These are phyloP conservation scores for Fusarium kyushuense DNA, from an alignment of 2,329 filamentous ascomycete species.

Conservation along the genomic window DNA sequence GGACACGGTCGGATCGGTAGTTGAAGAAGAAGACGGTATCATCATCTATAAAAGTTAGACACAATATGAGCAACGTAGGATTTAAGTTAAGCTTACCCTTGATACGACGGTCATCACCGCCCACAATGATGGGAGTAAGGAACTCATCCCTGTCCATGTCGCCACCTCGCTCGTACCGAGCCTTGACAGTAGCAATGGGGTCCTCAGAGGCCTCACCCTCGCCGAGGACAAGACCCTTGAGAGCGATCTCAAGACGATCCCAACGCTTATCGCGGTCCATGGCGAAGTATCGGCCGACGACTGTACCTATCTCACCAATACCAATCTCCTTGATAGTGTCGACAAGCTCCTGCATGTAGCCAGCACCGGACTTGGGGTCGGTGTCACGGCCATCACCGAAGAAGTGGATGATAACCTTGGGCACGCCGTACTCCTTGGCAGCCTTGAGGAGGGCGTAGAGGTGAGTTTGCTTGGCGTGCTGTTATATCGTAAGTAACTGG, in stretches of 20 bases:
- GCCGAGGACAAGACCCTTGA: conserved; percentile 87
- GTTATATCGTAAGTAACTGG: conserved; percentile 28
- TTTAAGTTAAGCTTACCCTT: conserved; percentile 69
- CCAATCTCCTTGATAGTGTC: conserved; percentile 86
- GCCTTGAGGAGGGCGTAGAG: conserved; percentile 88
- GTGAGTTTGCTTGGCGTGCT: conserved; percentile 96
- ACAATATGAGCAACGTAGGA: background rate
- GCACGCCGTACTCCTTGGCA: conserved; percentile 87
- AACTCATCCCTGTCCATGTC: conserved; percentile 90
- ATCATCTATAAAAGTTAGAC: conserved; percentile 68
- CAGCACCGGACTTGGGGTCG: conserved; percentile 92
- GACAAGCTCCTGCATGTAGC: conserved; percentile 88
- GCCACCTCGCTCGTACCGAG: conserved; percentile 81
- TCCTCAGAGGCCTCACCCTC: conserved; percentile 89
- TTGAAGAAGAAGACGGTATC: conserved; percentile 99
- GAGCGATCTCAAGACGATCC: conserved; percentile 90
- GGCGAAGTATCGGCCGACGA: conserved; percentile 96
- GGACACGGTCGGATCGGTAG: conserved; percentile 97
- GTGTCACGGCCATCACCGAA: conserved; percentile 98
- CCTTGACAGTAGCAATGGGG: conserved; percentile 86
- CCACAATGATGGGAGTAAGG: conserved; percentile 95
- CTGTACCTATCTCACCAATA: conserved; percentile 86
- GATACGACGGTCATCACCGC: conserved; percentile 86
- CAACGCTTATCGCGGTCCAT: conserved; percentile 99
- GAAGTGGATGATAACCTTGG: conserved; percentile 98